phyloP scores from a whole-genome alignment of 768 basidiomycete species.

The Termitomyces sp. region DNA sequence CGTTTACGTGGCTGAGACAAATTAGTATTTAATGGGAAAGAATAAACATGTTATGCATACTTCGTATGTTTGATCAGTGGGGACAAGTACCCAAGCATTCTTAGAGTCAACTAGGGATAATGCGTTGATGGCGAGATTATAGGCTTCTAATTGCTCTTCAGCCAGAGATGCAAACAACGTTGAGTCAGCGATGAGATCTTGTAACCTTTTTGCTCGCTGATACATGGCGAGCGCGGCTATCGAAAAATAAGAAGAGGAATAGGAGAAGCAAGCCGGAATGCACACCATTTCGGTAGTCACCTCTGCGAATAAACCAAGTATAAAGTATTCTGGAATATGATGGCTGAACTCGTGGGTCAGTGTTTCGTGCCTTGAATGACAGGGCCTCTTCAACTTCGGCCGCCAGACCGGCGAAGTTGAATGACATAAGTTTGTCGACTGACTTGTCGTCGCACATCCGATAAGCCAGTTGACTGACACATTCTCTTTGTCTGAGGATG shows the following conservation, averaged over 20 bases:
- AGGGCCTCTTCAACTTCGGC: slow-evolving; percentile 87
- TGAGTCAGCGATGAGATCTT: slow-evolving; percentile 44
- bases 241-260: slow-evolving; percentile 11
- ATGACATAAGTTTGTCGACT: slow-evolving; percentile 70
- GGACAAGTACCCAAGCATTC: slow-evolving; percentile 75
- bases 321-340: slow-evolving; percentile 92
- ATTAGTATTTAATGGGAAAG: slow-evolving; percentile 11
- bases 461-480: slow-evolving; percentile 77
- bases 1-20: slow-evolving; percentile 59
- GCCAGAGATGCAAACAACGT: slow-evolving; percentile 41
- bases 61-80: slow-evolving; percentile 41
- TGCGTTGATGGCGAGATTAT: slow-evolving; percentile 85
- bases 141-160: slow-evolving; percentile 75
- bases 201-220: slow-evolving; percentile 80
- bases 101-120: slow-evolving; percentile 77
- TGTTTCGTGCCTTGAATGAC: slow-evolving; percentile 91
- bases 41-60: slow-evolving; percentile 36
- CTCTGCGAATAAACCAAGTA: slow-evolving; percentile 84
- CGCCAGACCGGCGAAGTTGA: slow-evolving; percentile 82
- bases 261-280: slow-evolving; percentile 15
- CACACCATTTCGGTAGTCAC: slow-evolving; percentile 90
- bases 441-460: slow-evolving; percentile 91
- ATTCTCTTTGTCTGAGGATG: slow-evolving; percentile 70
- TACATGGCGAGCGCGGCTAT: slow-evolving; percentile 92
- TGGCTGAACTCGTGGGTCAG: slow-evolving; percentile 81